Conservation (phyloP, 805 yeast species). For the Tetrapisispora pingtungensis region DNA sequence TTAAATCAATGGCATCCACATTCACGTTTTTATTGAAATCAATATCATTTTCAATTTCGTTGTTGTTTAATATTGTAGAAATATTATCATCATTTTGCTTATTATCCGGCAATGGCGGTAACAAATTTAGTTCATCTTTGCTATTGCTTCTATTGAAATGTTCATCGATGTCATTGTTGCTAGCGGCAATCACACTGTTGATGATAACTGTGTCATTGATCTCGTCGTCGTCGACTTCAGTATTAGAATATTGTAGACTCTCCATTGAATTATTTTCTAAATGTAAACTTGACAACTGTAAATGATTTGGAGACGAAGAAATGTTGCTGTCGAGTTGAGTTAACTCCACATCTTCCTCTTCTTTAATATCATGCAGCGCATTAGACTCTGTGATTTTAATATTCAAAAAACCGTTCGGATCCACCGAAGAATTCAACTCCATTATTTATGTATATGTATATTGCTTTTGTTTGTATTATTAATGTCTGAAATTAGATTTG, state of each 20-base stretch:
- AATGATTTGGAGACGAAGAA: not conserved
- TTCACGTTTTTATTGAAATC: not conserved
- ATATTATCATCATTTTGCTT: not conserved
- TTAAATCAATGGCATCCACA: too few species aligned
- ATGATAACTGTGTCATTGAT: not conserved
- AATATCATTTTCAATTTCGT: not conserved
- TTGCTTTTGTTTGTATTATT: not conserved
- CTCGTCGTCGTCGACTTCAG: too few species aligned
- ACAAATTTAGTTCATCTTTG: constrained; percentile 14
- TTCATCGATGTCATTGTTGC: too few species aligned
- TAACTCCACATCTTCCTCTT: constrained; percentile 17
- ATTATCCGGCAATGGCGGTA: constrained; percentile 17
- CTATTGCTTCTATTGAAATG: constrained; percentile 4
- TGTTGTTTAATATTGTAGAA: not conserved
- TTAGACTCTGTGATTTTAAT: not conserved
- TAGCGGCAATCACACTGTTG: not conserved
- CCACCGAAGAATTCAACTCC: not conserved
- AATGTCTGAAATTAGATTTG: too few species aligned
- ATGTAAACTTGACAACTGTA: not conserved
- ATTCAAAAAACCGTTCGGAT: not conserved
- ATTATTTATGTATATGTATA: not conserved
- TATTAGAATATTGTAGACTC: not conserved
- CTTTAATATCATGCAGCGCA: constrained; percentile 20
- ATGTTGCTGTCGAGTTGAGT: constrained; percentile 4
- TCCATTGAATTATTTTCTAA: not conserved